phyloP scores from a whole-genome alignment of 257 asterid species.

The Pogostemon cablin region DNA sequence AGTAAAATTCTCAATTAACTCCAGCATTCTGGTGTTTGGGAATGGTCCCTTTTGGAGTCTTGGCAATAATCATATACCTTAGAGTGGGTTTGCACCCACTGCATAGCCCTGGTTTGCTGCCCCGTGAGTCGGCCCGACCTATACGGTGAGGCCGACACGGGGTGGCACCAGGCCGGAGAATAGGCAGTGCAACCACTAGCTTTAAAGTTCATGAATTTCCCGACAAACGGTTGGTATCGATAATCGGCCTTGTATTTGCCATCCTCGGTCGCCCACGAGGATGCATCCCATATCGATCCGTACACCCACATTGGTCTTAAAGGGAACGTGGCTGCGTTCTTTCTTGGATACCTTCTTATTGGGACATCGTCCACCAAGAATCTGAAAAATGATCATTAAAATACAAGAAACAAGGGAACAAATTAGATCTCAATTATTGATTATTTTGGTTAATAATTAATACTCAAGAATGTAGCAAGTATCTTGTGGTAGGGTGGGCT shows the following conservation, averaged over 20 bases:
- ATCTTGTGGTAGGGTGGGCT: slow-evolving; percentile 28
- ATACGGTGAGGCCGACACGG: slow-evolving; percentile 67
- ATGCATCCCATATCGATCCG: slow-evolving; percentile 97
- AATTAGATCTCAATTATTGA: slow-evolving; percentile 31
- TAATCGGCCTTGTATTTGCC: slow-evolving; percentile 83
- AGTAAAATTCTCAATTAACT: slow-evolving; percentile 27
- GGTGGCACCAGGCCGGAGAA: slow-evolving; percentile 62
- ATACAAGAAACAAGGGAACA: slow-evolving; percentile 34
- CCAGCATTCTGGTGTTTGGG: slow-evolving; percentile 83
- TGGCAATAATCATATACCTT: slow-evolving; percentile 73
- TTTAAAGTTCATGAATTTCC: slow-evolving; percentile 68
- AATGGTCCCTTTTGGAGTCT: slow-evolving; percentile 77
- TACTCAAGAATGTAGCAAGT: slow-evolving; percentile 30
- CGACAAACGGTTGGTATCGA: slow-evolving; percentile 78
- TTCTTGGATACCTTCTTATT: slow-evolving; percentile 70
- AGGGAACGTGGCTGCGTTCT: slow-evolving; percentile 69
- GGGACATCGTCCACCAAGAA: slow-evolving; percentile 93
- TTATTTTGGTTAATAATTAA: not conserved
- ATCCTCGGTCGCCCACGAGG: slow-evolving; percentile 89
- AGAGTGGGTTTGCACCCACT: slow-evolving; percentile 70
- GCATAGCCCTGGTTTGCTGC: slow-evolving; percentile 62
- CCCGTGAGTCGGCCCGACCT: slow-evolving; percentile 66
- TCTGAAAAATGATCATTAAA: slow-evolving; percentile 40
- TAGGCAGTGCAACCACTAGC: slow-evolving; percentile 88
- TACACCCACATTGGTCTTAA: slow-evolving; percentile 93